These are phyloP conservation scores for Daldinia eschscholtzii DNA, from an alignment of 2,329 filamentous ascomycete species.

Conservation along the genomic window DNA sequence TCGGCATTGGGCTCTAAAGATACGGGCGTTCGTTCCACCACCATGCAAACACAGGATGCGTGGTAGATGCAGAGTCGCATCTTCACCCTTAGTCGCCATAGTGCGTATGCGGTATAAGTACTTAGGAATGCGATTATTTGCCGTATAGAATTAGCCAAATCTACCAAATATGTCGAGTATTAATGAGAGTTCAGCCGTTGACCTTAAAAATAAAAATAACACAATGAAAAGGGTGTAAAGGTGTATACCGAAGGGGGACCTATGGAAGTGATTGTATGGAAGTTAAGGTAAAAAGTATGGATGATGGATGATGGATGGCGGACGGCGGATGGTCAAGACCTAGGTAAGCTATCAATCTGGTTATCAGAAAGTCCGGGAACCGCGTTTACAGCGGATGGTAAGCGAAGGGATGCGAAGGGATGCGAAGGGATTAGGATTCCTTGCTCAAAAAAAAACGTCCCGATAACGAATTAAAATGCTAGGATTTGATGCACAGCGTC, in stretches of 20 bases:
- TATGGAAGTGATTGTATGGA: background rate
- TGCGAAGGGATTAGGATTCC: background rate
- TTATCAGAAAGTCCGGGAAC: background rate
- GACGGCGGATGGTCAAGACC: background rate
- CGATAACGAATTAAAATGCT: conserved; percentile 19
- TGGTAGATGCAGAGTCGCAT: conserved; percentile 59
- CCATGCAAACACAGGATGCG: conserved; percentile 86
- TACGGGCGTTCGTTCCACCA: conserved; percentile 77
- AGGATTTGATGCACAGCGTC: background rate
- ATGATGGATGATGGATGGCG: background rate
- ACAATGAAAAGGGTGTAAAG: background rate
- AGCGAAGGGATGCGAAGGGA: background rate
- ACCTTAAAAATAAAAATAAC: background rate
- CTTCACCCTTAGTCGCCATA: conserved; percentile 25
- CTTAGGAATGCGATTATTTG: conserved; percentile 4
- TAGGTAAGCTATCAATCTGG: background rate
- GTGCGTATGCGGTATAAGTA: background rate
- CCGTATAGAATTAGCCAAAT: no score
- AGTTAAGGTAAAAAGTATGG: conserved; percentile 1
- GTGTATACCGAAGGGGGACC: background rate
- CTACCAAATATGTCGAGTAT: background rate
- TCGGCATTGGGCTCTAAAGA: conserved; percentile 78
- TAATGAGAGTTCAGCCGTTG: background rate
- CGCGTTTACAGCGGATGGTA: background rate
- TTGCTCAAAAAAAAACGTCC: background rate